These are phyloP conservation scores for Iris macrosiphon DNA, from an alignment of 106 monocot genomes.

Conservation along the genomic window DNA sequence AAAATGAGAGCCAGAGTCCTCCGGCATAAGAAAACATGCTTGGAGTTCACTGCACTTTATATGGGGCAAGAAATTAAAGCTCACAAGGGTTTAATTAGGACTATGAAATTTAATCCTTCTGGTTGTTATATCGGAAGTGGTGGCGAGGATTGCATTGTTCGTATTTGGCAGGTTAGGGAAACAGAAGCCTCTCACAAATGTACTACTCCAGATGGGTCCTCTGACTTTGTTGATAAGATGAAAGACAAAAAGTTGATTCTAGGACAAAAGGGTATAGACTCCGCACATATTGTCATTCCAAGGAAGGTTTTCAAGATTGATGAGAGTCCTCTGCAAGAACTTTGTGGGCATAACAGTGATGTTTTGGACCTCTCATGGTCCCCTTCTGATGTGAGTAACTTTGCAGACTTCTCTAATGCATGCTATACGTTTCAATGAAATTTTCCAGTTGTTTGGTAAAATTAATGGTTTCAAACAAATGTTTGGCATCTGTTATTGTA, in stretches of 20 bases:
- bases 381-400: constrained; percentile 45
- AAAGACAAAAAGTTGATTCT: constrained; percentile 12
- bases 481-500: neutral
- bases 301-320: constrained; percentile 36
- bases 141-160: constrained; percentile 67
- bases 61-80: constrained; percentile 63
- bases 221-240: constrained; percentile 5
- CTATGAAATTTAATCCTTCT: constrained; percentile 54
- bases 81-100: constrained; percentile 51
- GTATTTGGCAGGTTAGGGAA: constrained; percentile 61
- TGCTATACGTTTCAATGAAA: neutral
- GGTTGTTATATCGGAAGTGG: constrained; percentile 64
- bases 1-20: constrained; percentile 21
- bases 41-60: constrained; percentile 41
- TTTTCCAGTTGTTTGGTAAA: neutral
- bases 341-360: constrained; percentile 43
- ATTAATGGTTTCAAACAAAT: neutral
- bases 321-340: constrained; percentile 46
- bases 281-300: constrained; percentile 37
- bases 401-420: neutral
- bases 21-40: constrained; percentile 23
- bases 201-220: constrained; percentile 1
- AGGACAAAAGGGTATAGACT: constrained; percentile 5
- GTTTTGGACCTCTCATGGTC: constrained; percentile 75
- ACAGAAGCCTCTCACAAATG: constrained; percentile 29